phyloP scores from a whole-genome alignment of 768 basidiomycete genomes.

The Termitomyces sp. region DNA sequence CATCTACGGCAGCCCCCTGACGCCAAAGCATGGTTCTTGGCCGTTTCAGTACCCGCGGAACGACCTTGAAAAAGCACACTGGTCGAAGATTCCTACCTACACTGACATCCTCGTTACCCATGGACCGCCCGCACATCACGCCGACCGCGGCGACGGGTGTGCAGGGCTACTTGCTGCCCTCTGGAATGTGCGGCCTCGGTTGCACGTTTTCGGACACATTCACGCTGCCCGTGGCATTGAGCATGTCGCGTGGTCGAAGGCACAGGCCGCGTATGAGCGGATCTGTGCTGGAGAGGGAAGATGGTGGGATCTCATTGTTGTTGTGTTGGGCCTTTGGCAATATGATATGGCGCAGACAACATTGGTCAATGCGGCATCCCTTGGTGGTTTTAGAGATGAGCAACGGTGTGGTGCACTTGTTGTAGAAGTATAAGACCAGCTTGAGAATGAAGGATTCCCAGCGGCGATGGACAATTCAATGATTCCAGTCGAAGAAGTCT shows the following conservation, averaged over 20 bases:
- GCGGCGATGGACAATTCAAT: too few relatives aligned
- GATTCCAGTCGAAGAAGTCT: too few relatives aligned
- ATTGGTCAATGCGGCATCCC: constrained; percentile 30
- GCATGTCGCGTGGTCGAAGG: constrained; percentile 25
- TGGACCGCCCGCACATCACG: constrained; percentile 34
- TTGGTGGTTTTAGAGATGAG: constrained; percentile 20
- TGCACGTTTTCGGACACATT: constrained; percentile 42
- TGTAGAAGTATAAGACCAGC: constrained; percentile 16
- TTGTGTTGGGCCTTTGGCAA: constrained; percentile 12
- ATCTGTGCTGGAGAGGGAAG: constrained; percentile 15
- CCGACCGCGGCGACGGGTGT: constrained; percentile 29
- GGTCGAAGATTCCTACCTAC: constrained; percentile 24
- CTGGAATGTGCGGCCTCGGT: constrained; percentile 29
- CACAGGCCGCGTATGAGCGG: constrained; percentile 26
- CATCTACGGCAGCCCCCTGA: constrained; percentile 37
- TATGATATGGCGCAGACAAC: constrained; percentile 16
- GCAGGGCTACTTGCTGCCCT: constrained; percentile 25
- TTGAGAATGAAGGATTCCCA: too few relatives aligned
- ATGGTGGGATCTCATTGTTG: constrained; percentile 12
- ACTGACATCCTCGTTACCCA: constrained; percentile 42
- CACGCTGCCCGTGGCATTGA: constrained; percentile 34
- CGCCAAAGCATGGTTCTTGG: constrained; percentile 31
- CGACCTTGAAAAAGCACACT: constrained; percentile 11
- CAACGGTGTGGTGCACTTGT: constrained; percentile 23
- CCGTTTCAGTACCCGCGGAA: constrained; percentile 34